Evolutionary conservation across 805 yeast species (phyloP), one percentile per base, ranked within the genome.

Genomic region (Hanseniaspora pseudoguilliermondii): DNA sequence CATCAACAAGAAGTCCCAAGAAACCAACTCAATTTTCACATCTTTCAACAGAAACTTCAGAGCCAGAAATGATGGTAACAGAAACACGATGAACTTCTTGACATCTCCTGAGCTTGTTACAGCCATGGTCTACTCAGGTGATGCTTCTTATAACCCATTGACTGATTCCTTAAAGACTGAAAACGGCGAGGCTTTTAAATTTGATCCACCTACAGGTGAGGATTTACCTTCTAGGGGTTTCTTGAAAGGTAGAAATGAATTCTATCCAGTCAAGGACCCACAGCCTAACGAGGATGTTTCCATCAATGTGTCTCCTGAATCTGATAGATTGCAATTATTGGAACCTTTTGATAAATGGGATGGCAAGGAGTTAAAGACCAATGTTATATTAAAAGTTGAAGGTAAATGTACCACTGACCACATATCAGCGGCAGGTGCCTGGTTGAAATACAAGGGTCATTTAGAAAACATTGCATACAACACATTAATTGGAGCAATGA

Each of bases 371-470:
- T 71, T 91, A 61, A 75, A 79, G 60, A 80, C 89, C 36, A 80
- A 80, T 49, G 86, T 91, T 1, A 73, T 90, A 59, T 71, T 91
- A 66, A 91, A 91, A 73, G 97, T 93, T 47, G 91, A 88, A 72
- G 98, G 98, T 60, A 91, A 91, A 72, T 93, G 97, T 77, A 91
- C 98, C 43, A 91, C 98, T 40, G 98, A 91, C 70, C 98, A 91
- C 69, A 93, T 91, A 63, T 89, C 97, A 27, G 97, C 97, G 53
- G 98, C 98, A 47, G 98, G 98, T 66, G 95, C 84, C 16, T 91
- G 98, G 98, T 79, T 91, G 72, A 93, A 93, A 75, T 91, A 93
- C 75, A 93, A 93, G 75, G 98, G 98, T 43, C 98, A 91, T 68
- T 77, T 91, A 65, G 96, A 91, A 68, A 91, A 91, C 73, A 93